Percentiles rank a stretch among this genome's conserved stretches.
phyloP scores from a whole-genome alignment of 106 monocot genomes.

The Hemerocallis citrina region DNA sequence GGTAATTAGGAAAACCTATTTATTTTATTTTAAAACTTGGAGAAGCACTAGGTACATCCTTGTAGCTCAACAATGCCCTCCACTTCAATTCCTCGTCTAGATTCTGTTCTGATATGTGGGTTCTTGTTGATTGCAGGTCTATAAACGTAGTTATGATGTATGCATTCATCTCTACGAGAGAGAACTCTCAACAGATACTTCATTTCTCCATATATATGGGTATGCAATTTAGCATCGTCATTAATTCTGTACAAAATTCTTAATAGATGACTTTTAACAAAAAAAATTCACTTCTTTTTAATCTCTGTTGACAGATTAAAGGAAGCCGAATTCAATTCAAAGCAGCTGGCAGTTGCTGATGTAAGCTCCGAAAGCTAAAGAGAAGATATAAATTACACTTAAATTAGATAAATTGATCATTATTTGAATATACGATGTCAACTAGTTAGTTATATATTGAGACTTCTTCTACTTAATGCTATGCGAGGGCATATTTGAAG shows the following conservation, averaged over 20 bases:
- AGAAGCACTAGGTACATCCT: background rate
- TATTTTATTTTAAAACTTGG: too few species aligned
- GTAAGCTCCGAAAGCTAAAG: conserved; percentile 26
- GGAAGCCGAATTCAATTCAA: conserved; percentile 59
- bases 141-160: conserved; percentile 68
- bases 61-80: background rate
- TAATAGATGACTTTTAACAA: background rate
- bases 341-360: conserved; percentile 68
- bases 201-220: conserved; percentile 89
- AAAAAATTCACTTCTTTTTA: background rate
- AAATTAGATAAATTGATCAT: background rate
- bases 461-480: too few species aligned
- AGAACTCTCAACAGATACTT: conserved; percentile 82
- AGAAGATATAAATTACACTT: background rate
- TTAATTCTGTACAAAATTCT: background rate
- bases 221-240: conserved; percentile 12
- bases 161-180: conserved; percentile 95
- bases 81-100: background rate
- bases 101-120: background rate
- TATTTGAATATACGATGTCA: background rate
- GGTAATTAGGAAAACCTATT: too few species aligned
- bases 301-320: conserved; percentile 34
- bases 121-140: conserved; percentile 43
- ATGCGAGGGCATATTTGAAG: too few species aligned
- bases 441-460: background rate